Conservation (phyloP, 306 rosid genomes). For the Herpetospermum pedunculosum region DNA sequence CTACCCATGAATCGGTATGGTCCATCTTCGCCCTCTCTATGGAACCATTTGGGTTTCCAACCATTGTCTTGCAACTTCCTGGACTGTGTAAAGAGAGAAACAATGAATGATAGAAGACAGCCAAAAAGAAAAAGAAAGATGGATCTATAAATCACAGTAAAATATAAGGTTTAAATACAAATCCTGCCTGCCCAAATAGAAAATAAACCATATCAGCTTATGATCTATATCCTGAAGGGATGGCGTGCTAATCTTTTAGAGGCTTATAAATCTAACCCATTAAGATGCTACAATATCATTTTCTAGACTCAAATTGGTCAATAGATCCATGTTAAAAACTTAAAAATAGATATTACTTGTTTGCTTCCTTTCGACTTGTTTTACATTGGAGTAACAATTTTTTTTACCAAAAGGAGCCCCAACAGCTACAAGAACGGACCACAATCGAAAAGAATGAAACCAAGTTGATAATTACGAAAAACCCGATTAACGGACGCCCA, state of each 20-base stretch:
- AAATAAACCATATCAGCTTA: not conserved
- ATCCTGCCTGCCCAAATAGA: not conserved
- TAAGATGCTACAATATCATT: not conserved
- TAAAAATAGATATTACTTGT: not conserved
- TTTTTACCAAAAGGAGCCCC: no score
- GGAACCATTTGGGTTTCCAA: slow-evolving; percentile 90
- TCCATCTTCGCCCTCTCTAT: slow-evolving; percentile 52
- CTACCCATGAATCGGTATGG: slow-evolving; percentile 65
- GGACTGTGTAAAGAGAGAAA: slow-evolving; percentile 33
- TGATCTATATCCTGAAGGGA: not conserved
- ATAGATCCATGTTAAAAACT: not conserved
- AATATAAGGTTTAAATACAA: not conserved
- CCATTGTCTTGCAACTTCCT: slow-evolving; percentile 94
- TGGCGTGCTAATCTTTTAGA: not conserved
- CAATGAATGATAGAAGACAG: not conserved
- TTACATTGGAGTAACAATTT: not conserved
- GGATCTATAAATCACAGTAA: not conserved
- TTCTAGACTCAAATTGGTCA: not conserved
- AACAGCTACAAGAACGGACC: no score
- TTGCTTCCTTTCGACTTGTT: not conserved
- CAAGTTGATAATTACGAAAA: no score
- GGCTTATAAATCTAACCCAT: not conserved
- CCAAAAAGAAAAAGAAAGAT: not conserved
- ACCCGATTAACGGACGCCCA: not conserved
- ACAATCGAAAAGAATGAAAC: no score